Base-by-base conservation (phyloP, 768 basidiomycete species). In the Panellus pusillus region DNA sequence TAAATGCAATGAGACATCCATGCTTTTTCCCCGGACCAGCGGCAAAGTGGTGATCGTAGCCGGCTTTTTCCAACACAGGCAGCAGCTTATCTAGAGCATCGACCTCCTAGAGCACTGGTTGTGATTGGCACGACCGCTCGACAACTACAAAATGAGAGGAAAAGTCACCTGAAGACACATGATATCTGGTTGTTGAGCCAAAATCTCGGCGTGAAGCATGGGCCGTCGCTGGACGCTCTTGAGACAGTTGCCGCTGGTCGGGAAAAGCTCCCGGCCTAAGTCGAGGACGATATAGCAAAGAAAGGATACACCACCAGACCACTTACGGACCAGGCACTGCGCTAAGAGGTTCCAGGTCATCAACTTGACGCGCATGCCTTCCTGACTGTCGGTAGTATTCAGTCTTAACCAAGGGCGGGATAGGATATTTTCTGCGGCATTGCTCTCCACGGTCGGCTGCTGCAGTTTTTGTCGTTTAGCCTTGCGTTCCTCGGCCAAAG, bases 301-400 rank as follows among this genome's bases (percentile, higher is more conserved):
- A 41, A 52, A 27, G 31, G 20, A 11, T 31, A 24, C 14, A 20
- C 17, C 12, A 32, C 39, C 29, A 47, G 15, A 44, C 9, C 38
- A 19, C 89, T 72, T 70, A 91, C 91, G 84, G 63, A 93, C 81
- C 52, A 93, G 76, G 61, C 78, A 81, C 68, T 92, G 90, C 0
- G 90, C 91, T 24, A 93, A 58, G 54, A 93, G 89, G 74, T 93
- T 93, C 90, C 91, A 93, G 5, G 87, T 87, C 73, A 90, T 74
- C 45, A 93, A 66, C 64, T 75, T 89, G 56, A 84, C 54, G 49
- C 56, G 73, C 63, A 41, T 44, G 27, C 44, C 65, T 50, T 64
- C 56, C 39, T 50, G 58, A 15, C 66, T 56, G 38, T 65, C 54
- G 32, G 59, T 37, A 44, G 61, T 40, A 44, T 57, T 49, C 39